Percentiles rank a stretch among this genome's conserved stretches.
Conservation (phyloP, 2,329 filamentous ascomycete genomes). For the Fusarium vanettenii region DNA sequence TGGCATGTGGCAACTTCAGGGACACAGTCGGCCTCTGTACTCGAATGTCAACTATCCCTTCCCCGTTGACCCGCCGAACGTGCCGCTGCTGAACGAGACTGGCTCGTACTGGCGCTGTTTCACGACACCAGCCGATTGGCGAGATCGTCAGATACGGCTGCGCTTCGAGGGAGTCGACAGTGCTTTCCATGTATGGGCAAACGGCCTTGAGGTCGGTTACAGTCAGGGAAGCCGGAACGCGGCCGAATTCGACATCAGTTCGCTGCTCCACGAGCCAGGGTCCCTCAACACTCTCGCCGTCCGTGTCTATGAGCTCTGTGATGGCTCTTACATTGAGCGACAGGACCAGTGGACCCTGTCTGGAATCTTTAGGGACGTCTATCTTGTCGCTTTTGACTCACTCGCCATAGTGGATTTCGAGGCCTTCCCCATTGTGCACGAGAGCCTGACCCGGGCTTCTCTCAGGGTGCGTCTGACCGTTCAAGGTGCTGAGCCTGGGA, state of each 20-base stretch:
- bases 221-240: constrained; percentile 75
- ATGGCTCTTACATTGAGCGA: constrained; percentile 75
- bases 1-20: constrained; percentile 76
- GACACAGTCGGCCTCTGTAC: constrained; percentile 72
- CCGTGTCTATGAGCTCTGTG: constrained; percentile 74
- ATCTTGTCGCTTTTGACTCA: constrained; percentile 57
- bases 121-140: constrained; percentile 50
- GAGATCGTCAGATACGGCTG: constrained; percentile 54
- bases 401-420: too few relatives aligned
- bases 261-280: constrained; percentile 49
- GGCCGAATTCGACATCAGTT: constrained; percentile 72
- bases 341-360: constrained; percentile 76
- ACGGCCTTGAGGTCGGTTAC: constrained; percentile 72
- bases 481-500: too few relatives aligned
- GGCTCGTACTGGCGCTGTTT: constrained; percentile 69
- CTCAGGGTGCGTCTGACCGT: too few relatives aligned
- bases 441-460: too few relatives aligned
- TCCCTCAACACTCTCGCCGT: constrained; percentile 65
- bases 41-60: constrained; percentile 75
- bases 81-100: constrained; percentile 70
- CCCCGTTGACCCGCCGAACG: constrained; percentile 70
- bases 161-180: constrained; percentile 78
- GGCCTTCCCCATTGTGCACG: too few relatives aligned
- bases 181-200: constrained; percentile 76
- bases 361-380: constrained; percentile 74